These are phyloP conservation scores for Amorphotheca resinae DNA, from an alignment of 495 filamentous ascomycete species.

Conservation along the genomic window DNA sequence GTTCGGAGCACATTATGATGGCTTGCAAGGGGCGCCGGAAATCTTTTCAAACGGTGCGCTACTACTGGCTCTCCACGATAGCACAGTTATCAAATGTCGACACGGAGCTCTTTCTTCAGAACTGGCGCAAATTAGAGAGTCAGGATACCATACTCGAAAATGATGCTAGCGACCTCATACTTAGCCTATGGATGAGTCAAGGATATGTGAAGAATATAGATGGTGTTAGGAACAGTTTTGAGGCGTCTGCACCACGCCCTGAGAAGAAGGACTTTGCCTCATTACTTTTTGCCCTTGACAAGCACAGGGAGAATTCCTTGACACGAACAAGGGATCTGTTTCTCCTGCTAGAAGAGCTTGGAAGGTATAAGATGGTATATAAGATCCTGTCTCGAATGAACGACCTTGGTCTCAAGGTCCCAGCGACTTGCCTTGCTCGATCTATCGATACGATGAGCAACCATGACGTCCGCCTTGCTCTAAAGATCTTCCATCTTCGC, in stretches of 20 bases:
- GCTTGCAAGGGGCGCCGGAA: not conserved
- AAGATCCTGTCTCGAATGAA: slow-evolving; percentile 2
- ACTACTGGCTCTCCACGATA: slow-evolving; percentile 5
- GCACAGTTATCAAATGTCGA: slow-evolving; percentile 2
- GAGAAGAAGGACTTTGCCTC: slow-evolving; percentile 11
- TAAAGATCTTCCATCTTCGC: slow-evolving; percentile 10
- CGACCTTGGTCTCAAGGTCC: slow-evolving; percentile 4
- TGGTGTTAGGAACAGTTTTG: slow-evolving; percentile 2
- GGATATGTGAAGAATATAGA: slow-evolving; percentile 1
- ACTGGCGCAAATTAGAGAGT: slow-evolving; percentile 4
- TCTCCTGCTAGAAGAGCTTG: slow-evolving; percentile 6
- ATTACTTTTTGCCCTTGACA: slow-evolving; percentile 20
- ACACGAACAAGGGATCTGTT: slow-evolving; percentile 2
- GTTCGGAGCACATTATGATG: not conserved
- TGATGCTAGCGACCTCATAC: not conserved
- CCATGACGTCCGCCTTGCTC: slow-evolving; percentile 6
- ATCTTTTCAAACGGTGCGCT: not conserved
- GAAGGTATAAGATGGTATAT: slow-evolving; percentile 2
- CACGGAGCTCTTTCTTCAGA: slow-evolving; percentile 1
- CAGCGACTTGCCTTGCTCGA: slow-evolving; percentile 1
- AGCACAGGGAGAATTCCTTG: slow-evolving; percentile 7
- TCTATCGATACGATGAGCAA: slow-evolving; percentile 7
- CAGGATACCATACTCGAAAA: not conserved
- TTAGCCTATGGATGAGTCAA: slow-evolving; percentile 14
- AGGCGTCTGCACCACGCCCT: not conserved